These are phyloP conservation scores for Lupinus albus DNA, from an alignment of 306 rosid species.

Conservation along the genomic window DNA sequence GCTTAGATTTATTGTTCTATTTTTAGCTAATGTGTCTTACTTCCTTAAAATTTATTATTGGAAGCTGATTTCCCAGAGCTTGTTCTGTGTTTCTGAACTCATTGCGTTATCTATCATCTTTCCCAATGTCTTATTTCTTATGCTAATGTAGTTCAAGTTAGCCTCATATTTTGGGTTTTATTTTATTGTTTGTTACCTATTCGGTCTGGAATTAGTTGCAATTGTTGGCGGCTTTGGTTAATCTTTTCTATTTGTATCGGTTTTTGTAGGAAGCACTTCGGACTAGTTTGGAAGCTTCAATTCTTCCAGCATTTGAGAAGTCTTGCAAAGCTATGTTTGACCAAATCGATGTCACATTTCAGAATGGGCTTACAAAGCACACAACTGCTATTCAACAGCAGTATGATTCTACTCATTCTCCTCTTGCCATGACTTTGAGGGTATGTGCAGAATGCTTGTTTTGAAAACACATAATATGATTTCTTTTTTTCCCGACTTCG, in stretches of 20 bases:
- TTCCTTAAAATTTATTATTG: slow-evolving; percentile 6
- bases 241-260: slow-evolving; percentile 30
- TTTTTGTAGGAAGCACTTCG: slow-evolving; percentile 64
- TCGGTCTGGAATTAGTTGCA: slow-evolving; percentile 16
- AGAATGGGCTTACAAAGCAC: slow-evolving; percentile 61
- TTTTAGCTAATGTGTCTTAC: slow-evolving; percentile 10
- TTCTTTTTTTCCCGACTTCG: slow-evolving; percentile 13
- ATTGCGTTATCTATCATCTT: not conserved
- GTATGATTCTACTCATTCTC: slow-evolving; percentile 68
- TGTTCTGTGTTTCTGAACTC: not conserved
- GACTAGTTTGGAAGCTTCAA: slow-evolving; percentile 64
- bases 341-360: slow-evolving; percentile 64
- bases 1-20: slow-evolving; percentile 15
- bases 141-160: slow-evolving; percentile 22
- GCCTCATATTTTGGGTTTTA: slow-evolving; percentile 31
- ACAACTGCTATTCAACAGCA: slow-evolving; percentile 64
- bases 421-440: slow-evolving; percentile 63
- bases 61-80: slow-evolving; percentile 25
- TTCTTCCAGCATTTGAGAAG: slow-evolving; percentile 66
- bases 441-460: slow-evolving; percentile 48
- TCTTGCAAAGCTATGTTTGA: slow-evolving; percentile 74
- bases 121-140: not conserved
- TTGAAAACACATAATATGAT: slow-evolving; percentile 26
- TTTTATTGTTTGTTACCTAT: slow-evolving; percentile 15
- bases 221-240: slow-evolving; percentile 31